Evolutionary conservation across 108 stramenopile species (phyloP), one percentile per base, ranked within the genome.

Genomic region (Cyclotella choctawhatcheeana): DNA sequence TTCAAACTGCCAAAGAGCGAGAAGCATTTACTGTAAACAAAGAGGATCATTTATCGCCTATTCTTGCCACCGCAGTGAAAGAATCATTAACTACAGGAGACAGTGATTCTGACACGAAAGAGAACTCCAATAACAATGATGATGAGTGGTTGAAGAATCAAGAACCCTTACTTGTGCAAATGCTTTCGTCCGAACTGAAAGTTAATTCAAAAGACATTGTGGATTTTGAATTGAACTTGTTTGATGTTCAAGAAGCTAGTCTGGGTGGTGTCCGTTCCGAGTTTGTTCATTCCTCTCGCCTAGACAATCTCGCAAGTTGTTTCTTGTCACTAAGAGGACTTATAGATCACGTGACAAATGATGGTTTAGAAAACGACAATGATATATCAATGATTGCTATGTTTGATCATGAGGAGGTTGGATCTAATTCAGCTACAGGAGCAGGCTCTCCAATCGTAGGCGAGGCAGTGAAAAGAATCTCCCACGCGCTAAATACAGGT

Each of bases 391-490:
- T 97, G 74, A 82, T 96, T 44, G 94, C 92, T 7, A 84, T 98
- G 58, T 99, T 98, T 72, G 99, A 99, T 81, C 97, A 99, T 68
- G 99, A 99, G 82, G 99, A 99, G 74, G 74, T 98, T 24, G 97
- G 98, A 22, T 85, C 84, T 44, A 69, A 63, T 25, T 83, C 77
- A 48, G 85, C 91, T 62, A 84, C 86, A 16, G 95, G 97, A 16
- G 97, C 97, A 7, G 97, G 94, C 44, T 87, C 88, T 25, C 89
- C 96, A 10, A 88, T 97, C 37, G 71, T 96, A 43, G 78, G 64
- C 22, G 94, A 96, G 45, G 82, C 94, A 10, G 83, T 97, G 10
- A 65, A 79, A 18, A 79, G 91, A 1, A 92, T 97, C 18, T 78
- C 85, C 14, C 61, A 79, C 26, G 89, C 87, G 3, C 56, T 95